Evolutionary conservation across 2,329 filamentous ascomycete genomes (phyloP).

Genomic region (Claviceps purpurea): DNA sequence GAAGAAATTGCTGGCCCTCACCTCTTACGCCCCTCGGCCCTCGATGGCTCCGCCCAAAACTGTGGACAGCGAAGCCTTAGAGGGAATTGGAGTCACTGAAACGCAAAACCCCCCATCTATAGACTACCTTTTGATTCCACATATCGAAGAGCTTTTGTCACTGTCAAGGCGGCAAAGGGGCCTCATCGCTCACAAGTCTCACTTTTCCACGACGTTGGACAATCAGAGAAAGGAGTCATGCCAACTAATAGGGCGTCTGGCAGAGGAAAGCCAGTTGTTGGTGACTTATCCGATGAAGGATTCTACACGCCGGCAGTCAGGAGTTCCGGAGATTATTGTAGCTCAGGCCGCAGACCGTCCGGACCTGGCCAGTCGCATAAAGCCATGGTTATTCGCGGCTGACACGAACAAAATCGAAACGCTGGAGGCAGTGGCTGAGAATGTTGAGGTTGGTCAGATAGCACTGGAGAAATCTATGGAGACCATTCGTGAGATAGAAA

Average conservation of each 20-base stretch:
- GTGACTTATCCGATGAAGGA: constrained; percentile 33
- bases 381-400: constrained; percentile 46
- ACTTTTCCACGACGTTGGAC: constrained; percentile 36
- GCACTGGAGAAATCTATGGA: constrained; percentile 40
- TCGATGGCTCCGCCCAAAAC: constrained; percentile 7
- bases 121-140: constrained; percentile 39
- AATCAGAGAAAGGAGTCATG: constrained; percentile 37
- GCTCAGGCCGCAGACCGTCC: constrained; percentile 22
- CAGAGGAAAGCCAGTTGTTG: constrained; percentile 50
- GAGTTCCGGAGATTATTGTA: constrained; percentile 30
- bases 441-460: constrained; percentile 43
- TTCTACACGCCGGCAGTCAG: constrained; percentile 20
- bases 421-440: constrained; percentile 44
- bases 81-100: constrained; percentile 7
- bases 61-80: not conserved
- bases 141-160: constrained; percentile 38
- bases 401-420: constrained; percentile 46
- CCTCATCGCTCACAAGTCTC: constrained; percentile 43
- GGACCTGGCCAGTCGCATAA: constrained; percentile 30
- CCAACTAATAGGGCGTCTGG: constrained; percentile 38
- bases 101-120: constrained; percentile 10
- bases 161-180: constrained; percentile 43
- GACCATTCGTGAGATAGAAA: constrained; percentile 34
- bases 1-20: constrained; percentile 30
- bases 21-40: constrained; percentile 20